Base-by-base conservation (phyloP, 2,329 filamentous ascomycete species). In the Simplicillium sp. region DNA sequence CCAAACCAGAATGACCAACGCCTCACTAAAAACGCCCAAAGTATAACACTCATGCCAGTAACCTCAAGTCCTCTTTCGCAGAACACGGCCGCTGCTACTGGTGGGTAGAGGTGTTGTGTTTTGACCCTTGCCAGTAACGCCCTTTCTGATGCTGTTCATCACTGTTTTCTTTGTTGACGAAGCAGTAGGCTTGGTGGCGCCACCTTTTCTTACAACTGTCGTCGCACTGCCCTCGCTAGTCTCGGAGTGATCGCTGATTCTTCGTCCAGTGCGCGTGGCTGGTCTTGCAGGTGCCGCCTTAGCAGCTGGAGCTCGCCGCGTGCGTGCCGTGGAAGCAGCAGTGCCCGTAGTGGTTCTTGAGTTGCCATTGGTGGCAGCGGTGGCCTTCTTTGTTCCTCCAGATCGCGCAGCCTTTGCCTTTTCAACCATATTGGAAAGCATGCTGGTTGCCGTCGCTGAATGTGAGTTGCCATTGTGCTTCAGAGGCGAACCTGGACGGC, bases 161-260 rank as follows among this genome's bases (percentile, higher is more conserved):
- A 73, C 67, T 1, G 70, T 71, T 53, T 68, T 72, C 55, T 73
- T 79, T 2, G 56, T 43, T 3, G 62, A 46, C 2, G 67, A 58
- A 15, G 59, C 48, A 12, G 59, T 48, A 2, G 59, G 47, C 43
- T 58, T 64, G 6, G 61, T 51, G 20, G 63, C 53, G 11, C 57
- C 58, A 3, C 63, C 60, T 56, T 76, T 82, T 57, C 73, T 73
- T 34, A 82, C 68, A 16, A 84, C 77, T 0, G 82, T 84, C 7
- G 75, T 73, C 12, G 73, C 74, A 57, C 80, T 85, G 5, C 64
- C 68, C 41, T 82, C 76, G 50, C 79, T 84, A 13, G 73, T 68
- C 53, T 79, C 79, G 54, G 80, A 84, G 42, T 66, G 68, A 48
- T 64, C 70, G 51, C 81, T 84, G 53, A 65, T 60, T 55, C 75